Evolutionary conservation across 331 rosid species (phyloP), one percentile per base, ranked within the genome.

Genomic region (Quercus lobata): DNA sequence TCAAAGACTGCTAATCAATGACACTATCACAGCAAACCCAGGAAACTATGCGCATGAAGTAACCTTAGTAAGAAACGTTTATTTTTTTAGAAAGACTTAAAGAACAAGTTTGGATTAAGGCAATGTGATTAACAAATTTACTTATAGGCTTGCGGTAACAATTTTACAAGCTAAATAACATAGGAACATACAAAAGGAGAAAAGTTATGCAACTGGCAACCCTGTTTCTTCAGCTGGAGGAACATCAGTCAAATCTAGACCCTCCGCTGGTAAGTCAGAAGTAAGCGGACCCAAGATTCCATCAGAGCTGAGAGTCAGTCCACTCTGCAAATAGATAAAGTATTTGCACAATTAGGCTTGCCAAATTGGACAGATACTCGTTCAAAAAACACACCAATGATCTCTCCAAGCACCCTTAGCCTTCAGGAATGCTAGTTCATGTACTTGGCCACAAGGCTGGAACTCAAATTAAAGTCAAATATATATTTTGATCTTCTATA

Each of bases 211-310:
- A 81, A 54, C 37, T 83, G 88, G 69, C 82, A 49, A 44, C 85
- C 83, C 83, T 12, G 68, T 65, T 41, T 80, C 91, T 54, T 81
- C 89, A 24, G 96, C 89, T 12, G 85, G 19, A 29, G 97, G 88
- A 71, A 93, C 84, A 71, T 88, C 92, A 73, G 85, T 87, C 78
- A 93, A 83, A 82, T 93, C 97, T 68, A 95, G 78, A 78, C 97
- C 96, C 87, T 90, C 97, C n/a, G 83, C 81, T 21, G 99, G 94
- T 82, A 93, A 86, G 81, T 93, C 97, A 34, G 93, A 83, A 71
- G 84, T 49, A 66, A 88, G 92, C 34, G 96, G 96, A 77, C 94
- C 93, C 87, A 85, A 89, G 79, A 91, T 93, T 29, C 98, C 98
- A 0, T 93, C 96, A 29, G 89, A 85, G 87, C 83, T 90, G 41